Evolutionary conservation across 164 flowering plant species (phyloP).

Genomic region (Buxus sempervirens): DNA sequence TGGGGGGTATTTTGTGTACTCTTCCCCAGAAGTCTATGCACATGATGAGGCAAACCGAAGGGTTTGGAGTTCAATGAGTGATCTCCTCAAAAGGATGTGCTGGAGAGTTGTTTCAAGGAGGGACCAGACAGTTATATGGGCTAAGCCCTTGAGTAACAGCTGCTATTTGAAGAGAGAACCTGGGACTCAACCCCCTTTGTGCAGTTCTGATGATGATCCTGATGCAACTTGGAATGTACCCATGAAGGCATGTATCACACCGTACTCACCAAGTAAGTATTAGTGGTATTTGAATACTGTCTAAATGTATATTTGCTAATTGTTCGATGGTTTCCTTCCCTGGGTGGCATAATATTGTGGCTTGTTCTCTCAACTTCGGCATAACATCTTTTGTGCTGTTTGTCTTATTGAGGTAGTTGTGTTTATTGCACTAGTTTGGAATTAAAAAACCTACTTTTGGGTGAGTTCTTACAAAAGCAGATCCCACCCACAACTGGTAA

Average conservation of each 20-base stretch:
- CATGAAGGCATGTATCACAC: slow-evolving; percentile 80
- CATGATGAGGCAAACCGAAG: slow-evolving; percentile 59
- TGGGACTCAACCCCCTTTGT: slow-evolving; percentile 57
- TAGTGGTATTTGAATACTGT: not conserved
- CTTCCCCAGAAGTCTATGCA: slow-evolving; percentile 87
- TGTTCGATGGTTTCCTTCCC: not conserved
- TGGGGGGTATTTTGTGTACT: slow-evolving; percentile 78
- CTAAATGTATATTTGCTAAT: no score
- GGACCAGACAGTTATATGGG: slow-evolving; percentile 87
- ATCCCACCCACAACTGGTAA: no score
- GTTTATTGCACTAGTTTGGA: no score
- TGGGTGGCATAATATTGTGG: not conserved
- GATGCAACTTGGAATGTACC: slow-evolving; percentile 73
- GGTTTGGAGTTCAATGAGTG: slow-evolving; percentile 61
- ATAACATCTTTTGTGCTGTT: no score
- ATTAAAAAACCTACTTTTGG: no score
- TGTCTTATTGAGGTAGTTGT: no score
- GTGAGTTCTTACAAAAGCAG: no score
- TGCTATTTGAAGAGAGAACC: slow-evolving; percentile 62
- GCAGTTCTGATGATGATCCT: slow-evolving; percentile 60
- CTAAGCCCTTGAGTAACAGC: slow-evolving; percentile 60
- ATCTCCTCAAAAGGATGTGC: slow-evolving; percentile 71
- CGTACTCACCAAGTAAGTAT: slow-evolving; percentile 68
- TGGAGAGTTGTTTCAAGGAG: slow-evolving; percentile 70
- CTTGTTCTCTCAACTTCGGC: not conserved